A percentile compares a stretch with the other conserved stretches of the same genome.
These are phyloP conservation scores for Phialocephala subalpina DNA, from an alignment of 2,329 filamentous ascomycete genomes.

Conservation along the genomic window DNA sequence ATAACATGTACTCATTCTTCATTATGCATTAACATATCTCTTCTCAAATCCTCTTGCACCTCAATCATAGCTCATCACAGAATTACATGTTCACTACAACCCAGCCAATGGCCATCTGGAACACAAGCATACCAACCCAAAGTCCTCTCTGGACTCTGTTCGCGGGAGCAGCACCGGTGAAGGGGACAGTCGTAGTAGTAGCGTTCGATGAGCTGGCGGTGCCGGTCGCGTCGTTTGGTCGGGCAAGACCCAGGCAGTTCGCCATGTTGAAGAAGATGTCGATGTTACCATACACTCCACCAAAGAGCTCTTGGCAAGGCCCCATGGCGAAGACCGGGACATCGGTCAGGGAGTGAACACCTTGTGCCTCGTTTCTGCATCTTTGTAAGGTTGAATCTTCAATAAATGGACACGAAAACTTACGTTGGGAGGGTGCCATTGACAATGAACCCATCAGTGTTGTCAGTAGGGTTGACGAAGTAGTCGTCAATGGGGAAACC, in stretches of 20 bases:
- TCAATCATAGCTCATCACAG: slow-evolving; percentile 1
- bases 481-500: slow-evolving; percentile 61
- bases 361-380: slow-evolving; percentile 60
- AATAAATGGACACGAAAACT: not conserved
- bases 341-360: slow-evolving; percentile 80
- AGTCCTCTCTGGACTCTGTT: slow-evolving; percentile 31
- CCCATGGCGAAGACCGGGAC: slow-evolving; percentile 82
- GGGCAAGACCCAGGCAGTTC: slow-evolving; percentile 39
- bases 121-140: slow-evolving; percentile 32
- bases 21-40: not conserved
- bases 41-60: not conserved
- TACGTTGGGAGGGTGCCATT: slow-evolving; percentile 76
- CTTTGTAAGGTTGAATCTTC: slow-evolving; percentile 1
- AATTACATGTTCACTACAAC: slow-evolving; percentile 25
- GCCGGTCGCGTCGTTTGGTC: slow-evolving; percentile 22
- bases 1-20: not conserved
- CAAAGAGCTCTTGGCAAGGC: slow-evolving; percentile 80
- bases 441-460: slow-evolving; percentile 70
- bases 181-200: slow-evolving; percentile 6
- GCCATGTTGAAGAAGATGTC: slow-evolving; percentile 78
- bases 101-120: slow-evolving; percentile 34
- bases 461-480: slow-evolving; percentile 74
- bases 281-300: slow-evolving; percentile 74
- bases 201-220: slow-evolving; percentile 17
- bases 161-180: slow-evolving; percentile 21